These are phyloP conservation scores for Erodium texanum DNA, from an alignment of 441 rosid species.

Conservation along the genomic window DNA sequence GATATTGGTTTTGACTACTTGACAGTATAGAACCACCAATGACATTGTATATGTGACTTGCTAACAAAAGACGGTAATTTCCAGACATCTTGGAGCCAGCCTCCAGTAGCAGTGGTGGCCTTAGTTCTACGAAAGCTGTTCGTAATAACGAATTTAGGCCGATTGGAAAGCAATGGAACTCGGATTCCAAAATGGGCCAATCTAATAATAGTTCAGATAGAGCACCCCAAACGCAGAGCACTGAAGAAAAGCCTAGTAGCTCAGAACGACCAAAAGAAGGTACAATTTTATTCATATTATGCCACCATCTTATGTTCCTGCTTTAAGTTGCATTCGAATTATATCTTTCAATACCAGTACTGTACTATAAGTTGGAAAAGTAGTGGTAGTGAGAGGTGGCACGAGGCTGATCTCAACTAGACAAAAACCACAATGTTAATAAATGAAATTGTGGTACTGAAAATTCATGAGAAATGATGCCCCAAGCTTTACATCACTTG, in stretches of 20 bases:
- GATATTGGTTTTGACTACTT: not conserved
- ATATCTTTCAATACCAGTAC: no score
- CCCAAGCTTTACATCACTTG: no score
- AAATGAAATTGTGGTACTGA: no score
- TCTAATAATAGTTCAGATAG: conserved; percentile 16
- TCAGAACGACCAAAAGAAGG: conserved; percentile 74
- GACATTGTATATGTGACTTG: not conserved
- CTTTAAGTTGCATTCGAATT: no score
- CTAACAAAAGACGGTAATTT: conserved; percentile 13
- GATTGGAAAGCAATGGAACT: conserved; percentile 20
- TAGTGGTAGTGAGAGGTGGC: no score
- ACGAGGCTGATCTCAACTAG: no score
- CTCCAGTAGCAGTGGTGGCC: conserved; percentile 25
- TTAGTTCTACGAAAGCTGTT: conserved; percentile 20
- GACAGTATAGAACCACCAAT: no score
- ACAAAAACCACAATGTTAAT: no score
- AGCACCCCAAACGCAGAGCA: conserved; percentile 24
- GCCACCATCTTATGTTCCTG: not conserved
- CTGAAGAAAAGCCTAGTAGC: conserved; percentile 47
- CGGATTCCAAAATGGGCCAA: conserved; percentile 22
- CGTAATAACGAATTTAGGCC: conserved; percentile 25
- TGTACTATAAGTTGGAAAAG: no score
- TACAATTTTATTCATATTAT: conserved; percentile 16
- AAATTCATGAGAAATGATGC: no score
- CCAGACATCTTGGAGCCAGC: conserved; percentile 37